These are phyloP conservation scores for Monosporascus sp. DNA, from an alignment of 2,329 filamentous ascomycete species.

Conservation along the genomic window DNA sequence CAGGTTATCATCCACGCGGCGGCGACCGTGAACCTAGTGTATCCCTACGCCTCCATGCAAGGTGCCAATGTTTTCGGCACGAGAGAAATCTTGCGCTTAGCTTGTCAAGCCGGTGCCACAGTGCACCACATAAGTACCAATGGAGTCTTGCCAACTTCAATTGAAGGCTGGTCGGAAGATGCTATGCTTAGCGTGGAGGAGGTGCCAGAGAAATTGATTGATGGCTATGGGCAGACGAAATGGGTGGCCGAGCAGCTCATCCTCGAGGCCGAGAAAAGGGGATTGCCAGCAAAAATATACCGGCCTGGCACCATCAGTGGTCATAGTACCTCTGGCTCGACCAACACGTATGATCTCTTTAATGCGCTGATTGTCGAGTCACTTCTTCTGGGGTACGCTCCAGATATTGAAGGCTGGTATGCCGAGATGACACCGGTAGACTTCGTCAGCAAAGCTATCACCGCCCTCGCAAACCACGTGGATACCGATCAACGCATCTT, in stretches of 20 bases:
- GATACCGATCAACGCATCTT: slow-evolving; percentile 61
- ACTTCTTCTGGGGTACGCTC: slow-evolving; percentile 63
- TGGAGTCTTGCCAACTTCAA: slow-evolving; percentile 67
- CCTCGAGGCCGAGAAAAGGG: slow-evolving; percentile 61
- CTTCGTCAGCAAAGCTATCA: slow-evolving; percentile 70
- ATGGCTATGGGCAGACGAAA: slow-evolving; percentile 76
- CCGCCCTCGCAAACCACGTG: slow-evolving; percentile 61
- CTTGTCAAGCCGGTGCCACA: slow-evolving; percentile 61
- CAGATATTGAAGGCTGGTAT: slow-evolving; percentile 68
- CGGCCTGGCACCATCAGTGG: slow-evolving; percentile 74
- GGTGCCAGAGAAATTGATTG: slow-evolving; percentile 62
- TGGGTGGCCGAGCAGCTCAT: slow-evolving; percentile 77
- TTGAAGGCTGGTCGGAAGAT: slow-evolving; percentile 66
- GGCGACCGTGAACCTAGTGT: slow-evolving; percentile 75
- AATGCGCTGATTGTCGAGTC: slow-evolving; percentile 75
- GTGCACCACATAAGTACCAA: slow-evolving; percentile 78
- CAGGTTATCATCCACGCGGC: slow-evolving; percentile 74
- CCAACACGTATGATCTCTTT: slow-evolving; percentile 73
- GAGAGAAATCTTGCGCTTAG: slow-evolving; percentile 66
- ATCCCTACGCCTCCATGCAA: slow-evolving; percentile 72
- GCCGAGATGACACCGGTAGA: slow-evolving; percentile 83
- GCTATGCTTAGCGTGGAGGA: slow-evolving; percentile 61
- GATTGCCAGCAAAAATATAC: slow-evolving; percentile 65
- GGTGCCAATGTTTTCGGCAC: slow-evolving; percentile 77
- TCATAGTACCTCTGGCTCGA: slow-evolving; percentile 67